A percentile compares a stretch with the other conserved stretches of the same genome.
Evolutionary conservation across 129 eudicot genomes (phyloP).

Genomic region (Tagetes erecta): DNA sequence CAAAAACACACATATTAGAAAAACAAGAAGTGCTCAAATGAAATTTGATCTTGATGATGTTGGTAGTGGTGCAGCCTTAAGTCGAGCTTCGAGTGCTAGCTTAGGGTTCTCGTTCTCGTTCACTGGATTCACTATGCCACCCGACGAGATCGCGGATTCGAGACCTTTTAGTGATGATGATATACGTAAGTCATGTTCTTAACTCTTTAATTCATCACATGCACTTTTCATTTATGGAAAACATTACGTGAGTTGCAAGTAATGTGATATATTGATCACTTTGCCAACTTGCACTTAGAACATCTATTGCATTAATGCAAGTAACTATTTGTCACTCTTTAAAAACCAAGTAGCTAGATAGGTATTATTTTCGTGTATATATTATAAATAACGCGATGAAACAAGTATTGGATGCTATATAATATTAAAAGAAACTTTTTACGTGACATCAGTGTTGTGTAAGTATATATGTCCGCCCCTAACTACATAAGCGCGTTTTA

Average conservation of each 20-base stretch:
- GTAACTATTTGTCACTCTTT: neutral
- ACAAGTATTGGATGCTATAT: neutral
- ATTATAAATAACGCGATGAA: neutral
- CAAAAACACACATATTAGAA: conserved; percentile 64
- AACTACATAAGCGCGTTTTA: neutral
- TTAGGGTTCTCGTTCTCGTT: conserved; percentile 86
- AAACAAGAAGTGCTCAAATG: conserved; percentile 89
- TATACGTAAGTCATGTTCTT: conserved; percentile 47
- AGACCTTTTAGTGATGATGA: conserved; percentile 88
- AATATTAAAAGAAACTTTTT: neutral
- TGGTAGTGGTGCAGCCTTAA: conserved; percentile 82
- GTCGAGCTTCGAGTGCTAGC: conserved; percentile 97
- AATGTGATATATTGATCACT: neutral
- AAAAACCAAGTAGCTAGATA: too few species aligned
- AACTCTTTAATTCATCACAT: neutral
- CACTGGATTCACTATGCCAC: conserved; percentile 86
- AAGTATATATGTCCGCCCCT: too few species aligned
- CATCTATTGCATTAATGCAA: neutral
- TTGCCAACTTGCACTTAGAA: neutral
- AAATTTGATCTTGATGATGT: conserved; percentile 74
- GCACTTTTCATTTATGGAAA: neutral
- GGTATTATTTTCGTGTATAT: too few species aligned
- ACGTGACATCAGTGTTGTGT: neutral
- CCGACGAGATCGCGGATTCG: conserved; percentile 70
- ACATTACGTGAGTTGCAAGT: conserved; percentile 20